Evolutionary conservation across 768 basidiomycete species (phyloP), one percentile per base, ranked within the genome.

Genomic region (Lentinula sp.): DNA sequence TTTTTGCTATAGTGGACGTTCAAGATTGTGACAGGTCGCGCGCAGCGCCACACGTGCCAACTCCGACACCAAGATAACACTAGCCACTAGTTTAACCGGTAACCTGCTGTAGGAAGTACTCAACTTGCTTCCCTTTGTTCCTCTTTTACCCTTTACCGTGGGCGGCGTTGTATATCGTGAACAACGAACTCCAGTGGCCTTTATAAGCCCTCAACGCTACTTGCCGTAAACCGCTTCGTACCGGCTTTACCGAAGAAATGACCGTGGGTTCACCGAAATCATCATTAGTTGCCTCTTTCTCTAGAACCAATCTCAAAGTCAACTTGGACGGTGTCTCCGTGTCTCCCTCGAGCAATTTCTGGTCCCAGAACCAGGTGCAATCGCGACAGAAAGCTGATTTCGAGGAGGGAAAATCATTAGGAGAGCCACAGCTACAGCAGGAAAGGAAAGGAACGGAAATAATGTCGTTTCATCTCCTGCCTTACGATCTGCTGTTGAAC

Each of bases 401-500:
- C 6, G 23, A 18, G 20, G 55, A 41, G 43, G 39, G 18, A 42
- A 41, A 54, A 10, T 23, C 53, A n/a, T 12, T 32, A 4, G 42
- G 28, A 20, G 56, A 20, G 18, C 20, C 43, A 18, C 35, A 7
- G 12, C 5, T 28, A 20, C 57, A 43, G 45, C 57, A n/a, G 57
- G 50, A 35, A 35, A 33, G 28, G 42, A 18, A 35, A 51, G 35
- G 28, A 37, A 43, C 33, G 13, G 57, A 46, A 39, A 49, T 36
- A 20, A 60, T 60, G 59, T 41, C 73, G 12, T 68, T 81, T 55
- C 69, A 71, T 62, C 76, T 74, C 4, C 75, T 90, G 18, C 88
- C 88, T 0, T 88, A 88, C 71, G 88, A 90, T 74, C 75, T 90
- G 18, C 69, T 90, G 48, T 79, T 90, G 60, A 85, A 86, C 74